Conservation (phyloP, 129 eudicot genomes). For the Artemisia annua region DNA sequence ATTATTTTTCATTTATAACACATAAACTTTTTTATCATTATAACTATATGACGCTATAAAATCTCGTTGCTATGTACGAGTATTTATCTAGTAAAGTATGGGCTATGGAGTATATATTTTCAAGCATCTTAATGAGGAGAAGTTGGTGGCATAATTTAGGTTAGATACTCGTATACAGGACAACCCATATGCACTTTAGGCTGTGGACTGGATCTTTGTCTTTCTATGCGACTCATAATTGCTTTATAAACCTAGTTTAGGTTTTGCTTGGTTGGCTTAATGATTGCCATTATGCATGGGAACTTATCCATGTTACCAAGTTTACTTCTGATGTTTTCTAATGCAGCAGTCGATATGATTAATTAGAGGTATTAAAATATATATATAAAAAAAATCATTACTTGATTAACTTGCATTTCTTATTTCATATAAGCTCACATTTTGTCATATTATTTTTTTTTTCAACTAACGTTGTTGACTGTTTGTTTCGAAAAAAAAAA, state of each 20-base stretch:
- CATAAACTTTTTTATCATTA: too few relatives aligned
- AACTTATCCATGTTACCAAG: slow-evolving; percentile 39
- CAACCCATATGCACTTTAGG: slow-evolving; percentile 25
- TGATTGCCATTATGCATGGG: slow-evolving; percentile 33
- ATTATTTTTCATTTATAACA: too few relatives aligned
- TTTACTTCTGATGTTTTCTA: slow-evolving; percentile 14
- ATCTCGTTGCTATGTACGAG: too few relatives aligned
- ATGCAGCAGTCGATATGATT: slow-evolving; percentile 16
- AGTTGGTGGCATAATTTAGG: slow-evolving; percentile 25
- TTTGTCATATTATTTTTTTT: too few relatives aligned
- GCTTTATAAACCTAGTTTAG: slow-evolving; percentile 18
- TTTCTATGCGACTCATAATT: slow-evolving; percentile 29
- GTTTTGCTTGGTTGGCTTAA: slow-evolving; percentile 38
- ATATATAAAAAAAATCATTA: slow-evolving; percentile 18
- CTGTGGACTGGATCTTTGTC: slow-evolving; percentile 40
- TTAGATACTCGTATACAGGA: slow-evolving; percentile 17
- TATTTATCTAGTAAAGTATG: too few relatives aligned
- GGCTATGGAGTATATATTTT: not conserved
- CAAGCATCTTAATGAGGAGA: slow-evolving; percentile 26
- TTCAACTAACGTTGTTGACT: too few relatives aligned
- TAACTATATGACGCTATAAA: too few relatives aligned
- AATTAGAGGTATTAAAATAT: not conserved
- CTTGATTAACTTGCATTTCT: not conserved
- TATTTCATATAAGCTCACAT: not conserved
- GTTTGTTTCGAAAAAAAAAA: too few relatives aligned